Evolutionary conservation across 2,329 filamentous ascomycete genomes (phyloP).

Genomic region (Ophidiomyces ophidiicola): DNA sequence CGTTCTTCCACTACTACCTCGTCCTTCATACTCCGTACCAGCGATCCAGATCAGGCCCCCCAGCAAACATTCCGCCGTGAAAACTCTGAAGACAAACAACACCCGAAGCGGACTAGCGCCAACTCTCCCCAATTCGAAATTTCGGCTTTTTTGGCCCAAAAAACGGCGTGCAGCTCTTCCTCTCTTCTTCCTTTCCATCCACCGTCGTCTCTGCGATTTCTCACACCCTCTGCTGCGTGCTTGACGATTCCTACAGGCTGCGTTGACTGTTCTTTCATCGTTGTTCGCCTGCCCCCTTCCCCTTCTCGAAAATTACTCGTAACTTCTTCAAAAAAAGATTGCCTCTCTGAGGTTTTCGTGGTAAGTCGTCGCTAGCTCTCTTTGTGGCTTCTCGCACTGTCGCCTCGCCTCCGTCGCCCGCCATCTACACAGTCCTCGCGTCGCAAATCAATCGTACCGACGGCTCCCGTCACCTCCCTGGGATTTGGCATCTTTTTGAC

Average conservation of each 20-base stretch:
- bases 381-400: conserved; percentile 18
- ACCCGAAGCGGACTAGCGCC: conserved; percentile 19
- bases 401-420: conserved; percentile 18
- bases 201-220: neutral
- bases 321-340: conserved; percentile 15
- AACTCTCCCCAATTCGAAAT: conserved; percentile 12
- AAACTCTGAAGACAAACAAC: neutral
- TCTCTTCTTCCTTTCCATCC: conserved; percentile 7
- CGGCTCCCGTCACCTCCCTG: neutral
- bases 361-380: conserved; percentile 11
- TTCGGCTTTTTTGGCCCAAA: conserved; percentile 7
- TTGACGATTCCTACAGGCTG: neutral
- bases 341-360: conserved; percentile 14
- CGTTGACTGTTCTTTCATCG: conserved; percentile 10
- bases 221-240: conserved; percentile 1
- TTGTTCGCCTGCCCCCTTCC: conserved; percentile 18
- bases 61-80: too few relatives aligned
- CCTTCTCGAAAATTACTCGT: conserved; percentile 23
- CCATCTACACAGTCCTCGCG: neutral
- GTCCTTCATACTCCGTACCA: too few relatives aligned
- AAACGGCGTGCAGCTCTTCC: conserved; percentile 14
- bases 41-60: too few relatives aligned
- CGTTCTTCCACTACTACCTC: too few relatives aligned
- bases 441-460: conserved; percentile 1
- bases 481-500: neutral